These are phyloP conservation scores for Oryza glumipatula DNA, from an alignment of 176 grass and related monocot species.

Conservation along the genomic window DNA sequence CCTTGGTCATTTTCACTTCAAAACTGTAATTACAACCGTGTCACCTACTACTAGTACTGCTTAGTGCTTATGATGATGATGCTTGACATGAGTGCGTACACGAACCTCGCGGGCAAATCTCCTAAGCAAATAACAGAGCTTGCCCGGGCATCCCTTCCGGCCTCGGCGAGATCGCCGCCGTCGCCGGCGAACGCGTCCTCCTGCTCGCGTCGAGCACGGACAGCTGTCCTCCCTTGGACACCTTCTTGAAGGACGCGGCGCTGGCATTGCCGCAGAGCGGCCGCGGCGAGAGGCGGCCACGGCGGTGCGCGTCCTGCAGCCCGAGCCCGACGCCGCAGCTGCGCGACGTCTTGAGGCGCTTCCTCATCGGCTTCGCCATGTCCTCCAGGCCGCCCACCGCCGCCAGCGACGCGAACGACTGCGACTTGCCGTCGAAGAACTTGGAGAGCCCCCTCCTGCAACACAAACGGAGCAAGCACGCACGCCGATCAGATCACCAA, in stretches of 20 bases:
- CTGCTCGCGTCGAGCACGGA: conserved; percentile 12
- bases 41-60: background rate
- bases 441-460: conserved; percentile 70
- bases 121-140: conserved; percentile 49
- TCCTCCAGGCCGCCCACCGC: conserved; percentile 55
- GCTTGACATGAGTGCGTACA: background rate
- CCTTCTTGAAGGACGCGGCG: conserved; percentile 22
- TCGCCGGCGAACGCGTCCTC: conserved; percentile 18
- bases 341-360: conserved; percentile 58
- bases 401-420: conserved; percentile 72
- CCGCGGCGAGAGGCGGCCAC: background rate
- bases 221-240: background rate
- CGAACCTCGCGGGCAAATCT: background rate
- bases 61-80: too few relatives aligned
- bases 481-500: conserved; percentile 25
- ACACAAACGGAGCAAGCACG: background rate
- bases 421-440: conserved; percentile 87
- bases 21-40: conserved; percentile 28
- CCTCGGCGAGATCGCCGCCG: conserved; percentile 2
- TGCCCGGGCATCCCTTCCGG: conserved; percentile 31
- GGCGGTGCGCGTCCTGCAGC: conserved; percentile 49
- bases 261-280: background rate
- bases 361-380: conserved; percentile 59
- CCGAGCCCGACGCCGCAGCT: conserved; percentile 52
- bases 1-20: background rate